These are phyloP conservation scores for Trichoderma parareesei DNA, from an alignment of 495 filamentous ascomycete genomes.

Conservation along the genomic window DNA sequence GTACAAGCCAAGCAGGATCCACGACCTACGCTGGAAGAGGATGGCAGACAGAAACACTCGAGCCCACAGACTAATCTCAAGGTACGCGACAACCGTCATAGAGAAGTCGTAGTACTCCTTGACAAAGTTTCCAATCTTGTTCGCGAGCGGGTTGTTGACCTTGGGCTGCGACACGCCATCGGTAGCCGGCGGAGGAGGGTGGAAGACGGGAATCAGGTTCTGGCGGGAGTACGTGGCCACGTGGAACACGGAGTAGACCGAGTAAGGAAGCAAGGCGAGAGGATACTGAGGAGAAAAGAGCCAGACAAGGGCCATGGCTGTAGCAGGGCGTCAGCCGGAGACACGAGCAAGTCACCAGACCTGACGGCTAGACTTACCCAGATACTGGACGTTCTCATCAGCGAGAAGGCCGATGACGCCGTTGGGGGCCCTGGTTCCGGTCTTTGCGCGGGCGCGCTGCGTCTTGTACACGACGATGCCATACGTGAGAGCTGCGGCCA, in stretches of 20 bases:
- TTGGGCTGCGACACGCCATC: constrained; percentile 51
- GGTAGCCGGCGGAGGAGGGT: constrained; percentile 37
- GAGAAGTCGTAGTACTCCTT: constrained; percentile 93
- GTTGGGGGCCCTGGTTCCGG: constrained; percentile 48
- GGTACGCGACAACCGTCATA: constrained; percentile 70
- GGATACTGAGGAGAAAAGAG: constrained; percentile 83
- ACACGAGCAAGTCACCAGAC: neutral
- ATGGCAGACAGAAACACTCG: constrained; percentile 71
- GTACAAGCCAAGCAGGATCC: constrained; percentile 80
- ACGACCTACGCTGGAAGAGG: constrained; percentile 80
- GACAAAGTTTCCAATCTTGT: constrained; percentile 83
- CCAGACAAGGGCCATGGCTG: constrained; percentile 94
- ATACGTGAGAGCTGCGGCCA: constrained; percentile 84
- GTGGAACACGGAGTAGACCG: constrained; percentile 97
- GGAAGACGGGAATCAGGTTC: constrained; percentile 59
- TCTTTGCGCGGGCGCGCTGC: constrained; percentile 69
- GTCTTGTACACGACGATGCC: constrained; percentile 99
- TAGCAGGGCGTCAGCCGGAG: constrained; percentile 4
- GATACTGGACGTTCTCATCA: constrained; percentile 97
- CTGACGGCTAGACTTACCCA: constrained; percentile 53
- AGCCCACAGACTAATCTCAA: constrained; percentile 75
- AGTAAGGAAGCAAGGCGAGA: constrained; percentile 86
- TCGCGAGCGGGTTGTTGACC: constrained; percentile 60
- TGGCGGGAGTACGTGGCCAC: constrained; percentile 75
- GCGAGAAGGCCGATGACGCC: constrained; percentile 55